A percentile compares a stretch with the other conserved stretches of the same genome.
phyloP scores from a whole-genome alignment of 441 rosid genomes.

The Corymbia citriodora region DNA sequence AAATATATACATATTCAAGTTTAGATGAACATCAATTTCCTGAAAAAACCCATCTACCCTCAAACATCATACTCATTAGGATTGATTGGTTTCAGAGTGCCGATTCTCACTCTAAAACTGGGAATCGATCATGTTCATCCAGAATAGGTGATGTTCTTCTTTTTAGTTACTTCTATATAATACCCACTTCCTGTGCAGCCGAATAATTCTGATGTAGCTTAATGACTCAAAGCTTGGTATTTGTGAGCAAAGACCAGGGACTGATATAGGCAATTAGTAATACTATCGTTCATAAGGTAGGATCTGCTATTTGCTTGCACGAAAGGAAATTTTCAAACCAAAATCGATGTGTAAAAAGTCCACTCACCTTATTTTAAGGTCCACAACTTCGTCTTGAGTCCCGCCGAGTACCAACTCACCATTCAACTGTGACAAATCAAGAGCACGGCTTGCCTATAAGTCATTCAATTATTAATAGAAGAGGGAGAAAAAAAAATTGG shows the following conservation, averaged over 20 bases:
- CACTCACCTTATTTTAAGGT: background rate
- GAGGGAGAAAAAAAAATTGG: no score
- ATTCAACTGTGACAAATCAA: background rate
- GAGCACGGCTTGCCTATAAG: background rate
- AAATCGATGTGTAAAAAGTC: background rate
- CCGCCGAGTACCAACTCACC: background rate
- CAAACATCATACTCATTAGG: rapidly evolving
- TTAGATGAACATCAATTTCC: no score
- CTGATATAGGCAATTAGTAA: background rate
- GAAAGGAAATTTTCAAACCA: background rate
- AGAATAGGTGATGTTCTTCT: background rate
- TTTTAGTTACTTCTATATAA: background rate
- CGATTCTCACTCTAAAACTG: background rate
- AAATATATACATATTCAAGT: background rate
- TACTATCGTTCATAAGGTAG: background rate
- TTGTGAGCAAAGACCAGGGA: background rate
- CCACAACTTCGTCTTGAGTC: background rate
- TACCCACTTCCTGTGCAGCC: background rate
- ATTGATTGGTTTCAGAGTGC: background rate
- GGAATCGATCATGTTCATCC: background rate
- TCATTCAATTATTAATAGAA: background rate
- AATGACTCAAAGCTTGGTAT: background rate
- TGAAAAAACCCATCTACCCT: background rate
- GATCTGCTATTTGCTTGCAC: background rate
- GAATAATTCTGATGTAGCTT: background rate